phyloP scores from a whole-genome alignment of 192 early-diverging fungal species.

The Borealophlyctis nickersoniae region DNA sequence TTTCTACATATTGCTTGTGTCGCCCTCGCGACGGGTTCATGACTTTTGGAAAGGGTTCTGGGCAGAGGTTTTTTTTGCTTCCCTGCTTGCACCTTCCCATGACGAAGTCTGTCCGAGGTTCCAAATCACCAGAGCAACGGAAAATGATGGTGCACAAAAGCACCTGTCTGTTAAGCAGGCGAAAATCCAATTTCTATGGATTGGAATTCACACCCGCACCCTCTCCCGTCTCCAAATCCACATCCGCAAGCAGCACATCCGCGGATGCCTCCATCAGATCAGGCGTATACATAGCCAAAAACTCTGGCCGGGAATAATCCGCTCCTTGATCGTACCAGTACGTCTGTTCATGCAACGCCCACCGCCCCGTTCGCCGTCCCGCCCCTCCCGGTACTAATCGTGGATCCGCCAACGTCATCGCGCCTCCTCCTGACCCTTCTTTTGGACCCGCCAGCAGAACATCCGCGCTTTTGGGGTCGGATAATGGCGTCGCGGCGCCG shows the following conservation, averaged over 20 bases:
- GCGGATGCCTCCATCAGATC: conserved; percentile 1
- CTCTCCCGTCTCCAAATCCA: too few species aligned
- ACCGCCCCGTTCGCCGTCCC: conserved; percentile 60
- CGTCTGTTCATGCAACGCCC: conserved; percentile 89
- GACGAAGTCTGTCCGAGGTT: too few species aligned
- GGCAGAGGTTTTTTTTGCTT: too few species aligned
- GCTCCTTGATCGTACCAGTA: conserved; percentile 30
- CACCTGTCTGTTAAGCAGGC: too few species aligned
- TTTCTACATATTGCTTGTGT: conserved; percentile 72
- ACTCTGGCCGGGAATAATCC: conserved; percentile 27
- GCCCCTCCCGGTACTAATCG: conserved; percentile 30
- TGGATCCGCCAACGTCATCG: conserved; percentile 23
- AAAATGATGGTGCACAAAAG: too few species aligned
- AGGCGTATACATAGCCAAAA: conserved; percentile 25
- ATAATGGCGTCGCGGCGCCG: conserved; percentile 43
- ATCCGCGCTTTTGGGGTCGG: conserved; percentile 46
- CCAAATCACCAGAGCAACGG: too few species aligned
- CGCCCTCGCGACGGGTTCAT: too few species aligned
- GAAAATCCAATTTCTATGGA: too few species aligned
- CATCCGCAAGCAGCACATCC: too few species aligned
- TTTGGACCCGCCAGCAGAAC: conserved; percentile 28
- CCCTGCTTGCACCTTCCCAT: too few species aligned
- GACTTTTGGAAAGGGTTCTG: too few species aligned
- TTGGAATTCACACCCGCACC: too few species aligned
- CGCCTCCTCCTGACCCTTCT: conserved; percentile 21